phyloP scores from a whole-genome alignment of 2,329 filamentous ascomycete genomes.

The Penicillium corylophilum region DNA sequence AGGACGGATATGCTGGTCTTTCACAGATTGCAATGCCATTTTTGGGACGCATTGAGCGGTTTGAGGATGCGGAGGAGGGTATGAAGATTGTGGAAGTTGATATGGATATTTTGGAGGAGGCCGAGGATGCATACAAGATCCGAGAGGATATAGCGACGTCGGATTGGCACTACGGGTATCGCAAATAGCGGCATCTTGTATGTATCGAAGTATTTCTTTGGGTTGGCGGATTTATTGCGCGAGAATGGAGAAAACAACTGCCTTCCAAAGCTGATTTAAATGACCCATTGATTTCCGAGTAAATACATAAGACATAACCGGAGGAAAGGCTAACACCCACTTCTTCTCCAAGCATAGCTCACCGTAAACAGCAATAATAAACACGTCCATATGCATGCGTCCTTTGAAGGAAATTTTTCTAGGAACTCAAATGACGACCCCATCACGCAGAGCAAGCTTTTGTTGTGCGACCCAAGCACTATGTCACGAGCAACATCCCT shows the following conservation, averaged over 20 bases:
- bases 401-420: not conserved
- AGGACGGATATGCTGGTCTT: conserved; percentile 52
- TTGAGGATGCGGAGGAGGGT: conserved; percentile 53
- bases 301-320: not conserved
- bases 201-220: not conserved
- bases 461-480: not conserved
- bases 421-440: not conserved
- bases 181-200: not conserved
- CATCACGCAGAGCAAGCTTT: not conserved
- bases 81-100: conserved; percentile 55
- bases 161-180: conserved; percentile 10
- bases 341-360: not conserved
- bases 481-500: not conserved
- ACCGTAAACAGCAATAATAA: not conserved
- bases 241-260: not conserved
- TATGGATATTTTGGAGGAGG: conserved; percentile 34
- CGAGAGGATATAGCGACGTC: conserved; percentile 22
- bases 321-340: not conserved
- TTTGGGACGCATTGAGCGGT: conserved; percentile 47
- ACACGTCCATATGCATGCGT: not conserved
- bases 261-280: not conserved
- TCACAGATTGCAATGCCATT: conserved; percentile 56
- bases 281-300: not conserved
- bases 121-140: conserved; percentile 50
- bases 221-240: not conserved